phyloP scores from a whole-genome alignment of 371 early-diverging fungal species.

The Mortierella sp. region DNA sequence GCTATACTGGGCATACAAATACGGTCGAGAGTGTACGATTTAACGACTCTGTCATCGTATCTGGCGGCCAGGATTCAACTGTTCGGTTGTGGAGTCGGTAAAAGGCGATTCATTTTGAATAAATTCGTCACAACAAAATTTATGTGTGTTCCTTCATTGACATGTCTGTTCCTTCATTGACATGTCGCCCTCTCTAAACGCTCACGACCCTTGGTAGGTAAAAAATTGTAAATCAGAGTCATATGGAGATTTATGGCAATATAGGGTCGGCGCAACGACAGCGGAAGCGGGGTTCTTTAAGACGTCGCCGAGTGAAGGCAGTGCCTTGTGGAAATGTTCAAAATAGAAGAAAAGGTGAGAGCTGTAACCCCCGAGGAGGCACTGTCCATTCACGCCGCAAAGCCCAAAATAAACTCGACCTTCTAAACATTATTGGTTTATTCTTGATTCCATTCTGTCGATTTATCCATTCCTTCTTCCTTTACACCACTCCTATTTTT shows the following conservation, averaged over 20 bases:
- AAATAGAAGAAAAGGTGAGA: neutral
- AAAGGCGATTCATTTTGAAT: neutral
- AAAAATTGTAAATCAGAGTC: too few relatives aligned
- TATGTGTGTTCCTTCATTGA: neutral
- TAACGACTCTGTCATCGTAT: constrained; percentile 63
- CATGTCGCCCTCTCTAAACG: too few relatives aligned
- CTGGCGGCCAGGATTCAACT: constrained; percentile 67
- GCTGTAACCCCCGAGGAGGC: neutral
- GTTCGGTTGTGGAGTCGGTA: constrained; percentile 70
- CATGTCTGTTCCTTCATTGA: neutral
- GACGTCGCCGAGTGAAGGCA: too few relatives aligned
- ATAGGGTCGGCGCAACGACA: too few relatives aligned
- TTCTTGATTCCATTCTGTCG: neutral
- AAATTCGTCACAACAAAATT: constrained; percentile 11
- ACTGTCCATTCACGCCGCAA: neutral
- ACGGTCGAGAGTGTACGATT: constrained; percentile 64
- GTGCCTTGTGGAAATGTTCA: neutral
- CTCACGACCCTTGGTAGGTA: too few relatives aligned
- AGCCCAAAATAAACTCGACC: neutral
- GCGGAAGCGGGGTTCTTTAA: too few relatives aligned
- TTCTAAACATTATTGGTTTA: neutral
- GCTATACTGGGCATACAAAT: constrained; percentile 63
- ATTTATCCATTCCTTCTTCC: neutral
- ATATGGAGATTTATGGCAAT: too few relatives aligned
- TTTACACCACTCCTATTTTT: neutral